Conservation (phyloP, 2,329 filamentous ascomycete species). For the Leptoxyphium fumago region DNA sequence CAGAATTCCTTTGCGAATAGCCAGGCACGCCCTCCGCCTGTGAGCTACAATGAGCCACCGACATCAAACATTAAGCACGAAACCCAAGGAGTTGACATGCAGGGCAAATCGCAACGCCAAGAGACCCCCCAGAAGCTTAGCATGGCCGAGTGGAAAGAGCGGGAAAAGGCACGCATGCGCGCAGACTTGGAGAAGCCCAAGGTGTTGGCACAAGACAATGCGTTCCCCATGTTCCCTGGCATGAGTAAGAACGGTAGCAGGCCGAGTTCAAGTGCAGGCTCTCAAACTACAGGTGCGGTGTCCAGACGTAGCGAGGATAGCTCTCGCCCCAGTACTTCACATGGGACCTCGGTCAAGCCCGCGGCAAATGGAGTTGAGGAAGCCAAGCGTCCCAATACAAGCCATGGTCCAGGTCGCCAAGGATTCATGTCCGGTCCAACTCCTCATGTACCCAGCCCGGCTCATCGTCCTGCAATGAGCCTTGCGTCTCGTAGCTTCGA, state of each 20-base stretch:
- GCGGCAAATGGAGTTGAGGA: constrained; percentile 8
- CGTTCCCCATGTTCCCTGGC: constrained; percentile 31
- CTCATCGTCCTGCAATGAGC: background rate
- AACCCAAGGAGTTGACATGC: background rate
- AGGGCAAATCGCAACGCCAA: background rate
- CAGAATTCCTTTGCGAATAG: constrained; percentile 10
- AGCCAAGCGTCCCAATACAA: background rate
- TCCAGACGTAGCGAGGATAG: background rate
- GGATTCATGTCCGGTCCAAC: background rate
- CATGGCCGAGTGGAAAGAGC: constrained; percentile 21
- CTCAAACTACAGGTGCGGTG: background rate
- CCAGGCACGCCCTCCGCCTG: constrained; percentile 5
- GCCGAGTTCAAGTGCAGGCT: background rate
- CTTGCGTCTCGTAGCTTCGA: background rate
- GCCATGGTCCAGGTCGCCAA: background rate
- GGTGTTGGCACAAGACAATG: constrained; percentile 27
- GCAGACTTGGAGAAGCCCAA: constrained; percentile 14
- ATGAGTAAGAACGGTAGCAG: background rate
- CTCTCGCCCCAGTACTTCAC: background rate
- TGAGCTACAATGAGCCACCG: constrained; percentile 1
- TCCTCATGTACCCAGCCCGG: background rate
- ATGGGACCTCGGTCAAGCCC: constrained; percentile 2
- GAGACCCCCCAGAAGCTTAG: constrained; percentile 10
- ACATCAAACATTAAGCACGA: constrained; percentile 3
- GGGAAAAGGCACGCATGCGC: constrained; percentile 17